phyloP scores from a whole-genome alignment of 345 rosid genomes.

The Arabis hirsuta region DNA sequence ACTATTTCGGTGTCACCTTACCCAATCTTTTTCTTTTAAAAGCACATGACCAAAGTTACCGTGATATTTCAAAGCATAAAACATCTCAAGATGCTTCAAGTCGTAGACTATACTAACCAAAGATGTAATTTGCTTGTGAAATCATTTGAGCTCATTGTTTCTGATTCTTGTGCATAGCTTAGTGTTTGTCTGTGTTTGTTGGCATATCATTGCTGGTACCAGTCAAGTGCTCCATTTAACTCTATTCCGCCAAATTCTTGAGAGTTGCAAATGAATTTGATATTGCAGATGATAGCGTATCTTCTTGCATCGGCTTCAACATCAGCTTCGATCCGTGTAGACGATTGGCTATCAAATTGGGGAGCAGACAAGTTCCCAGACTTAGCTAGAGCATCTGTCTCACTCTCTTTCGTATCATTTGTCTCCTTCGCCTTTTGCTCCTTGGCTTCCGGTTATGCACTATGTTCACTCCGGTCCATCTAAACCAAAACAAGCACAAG shows the following conservation, averaged over 20 bases:
- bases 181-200: conserved; percentile 2
- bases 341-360: conserved; percentile 87
- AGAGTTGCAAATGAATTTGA: conserved; percentile 7
- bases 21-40: neutral
- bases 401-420: conserved; percentile 67
- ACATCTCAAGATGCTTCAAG: neutral
- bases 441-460: conserved; percentile 66
- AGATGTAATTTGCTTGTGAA: conserved; percentile 6
- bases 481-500: conserved; percentile 37
- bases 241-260: neutral
- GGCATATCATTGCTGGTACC: conserved; percentile 2
- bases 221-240: neutral
- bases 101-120: neutral
- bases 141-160: neutral
- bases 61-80: neutral
- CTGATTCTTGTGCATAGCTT: neutral
- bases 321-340: conserved; percentile 77
- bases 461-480: conserved; percentile 53
- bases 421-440: conserved; percentile 73
- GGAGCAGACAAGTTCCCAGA: conserved; percentile 79
- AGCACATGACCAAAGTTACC: neutral
- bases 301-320: conserved; percentile 89
- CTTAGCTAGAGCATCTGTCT: conserved; percentile 77
- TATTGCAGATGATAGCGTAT: conserved; percentile 67
- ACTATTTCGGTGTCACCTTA: neutral